Evolutionary conservation across 1,284 basidiomycete genomes (phyloP).

Genomic region (Cryptococcus sp.): DNA sequence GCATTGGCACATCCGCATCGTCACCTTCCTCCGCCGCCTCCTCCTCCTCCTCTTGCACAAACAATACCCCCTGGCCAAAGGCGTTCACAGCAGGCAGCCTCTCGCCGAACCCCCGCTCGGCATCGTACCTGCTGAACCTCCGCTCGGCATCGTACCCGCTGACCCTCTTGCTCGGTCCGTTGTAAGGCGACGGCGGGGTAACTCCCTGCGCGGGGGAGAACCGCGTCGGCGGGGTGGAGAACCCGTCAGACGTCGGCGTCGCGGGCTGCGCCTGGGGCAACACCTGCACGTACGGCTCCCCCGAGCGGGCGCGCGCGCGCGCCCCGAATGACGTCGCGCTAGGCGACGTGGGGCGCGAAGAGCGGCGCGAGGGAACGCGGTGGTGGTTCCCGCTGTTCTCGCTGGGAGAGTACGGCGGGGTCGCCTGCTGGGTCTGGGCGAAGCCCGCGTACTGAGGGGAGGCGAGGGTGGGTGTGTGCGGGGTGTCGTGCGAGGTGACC

Average conservation of each 20-base stretch:
- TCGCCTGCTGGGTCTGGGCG: no score
- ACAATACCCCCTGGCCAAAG: neutral
- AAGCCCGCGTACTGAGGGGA: constrained; percentile 12
- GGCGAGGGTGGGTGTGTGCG: constrained; percentile 4
- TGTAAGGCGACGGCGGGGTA: constrained; percentile 37
- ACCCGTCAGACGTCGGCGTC: constrained; percentile 1
- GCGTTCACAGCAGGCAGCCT: constrained; percentile 17
- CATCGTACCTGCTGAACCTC: constrained; percentile 3
- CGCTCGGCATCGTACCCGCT: constrained; percentile 6
- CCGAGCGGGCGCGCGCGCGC: constrained; percentile 12
- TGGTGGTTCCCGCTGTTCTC: no score
- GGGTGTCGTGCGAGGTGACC: constrained; percentile 10
- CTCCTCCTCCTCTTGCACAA: constrained; percentile 9
- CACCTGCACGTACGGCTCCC: neutral
- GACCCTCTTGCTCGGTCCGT: constrained; percentile 24
- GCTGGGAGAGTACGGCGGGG: no score
- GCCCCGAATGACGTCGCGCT: constrained; percentile 34
- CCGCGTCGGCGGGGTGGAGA: constrained; percentile 6
- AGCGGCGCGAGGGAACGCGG: constrained; percentile 15
- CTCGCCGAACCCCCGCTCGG: constrained; percentile 19
- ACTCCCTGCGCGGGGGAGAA: constrained; percentile 22
- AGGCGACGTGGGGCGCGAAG: constrained; percentile 35
- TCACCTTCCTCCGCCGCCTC: neutral
- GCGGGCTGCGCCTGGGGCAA: constrained; percentile 4
- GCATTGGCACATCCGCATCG: constrained; percentile 29